Base-by-base conservation (phyloP, 331 rosid genomes). In the Pyracantha coccinea region DNA sequence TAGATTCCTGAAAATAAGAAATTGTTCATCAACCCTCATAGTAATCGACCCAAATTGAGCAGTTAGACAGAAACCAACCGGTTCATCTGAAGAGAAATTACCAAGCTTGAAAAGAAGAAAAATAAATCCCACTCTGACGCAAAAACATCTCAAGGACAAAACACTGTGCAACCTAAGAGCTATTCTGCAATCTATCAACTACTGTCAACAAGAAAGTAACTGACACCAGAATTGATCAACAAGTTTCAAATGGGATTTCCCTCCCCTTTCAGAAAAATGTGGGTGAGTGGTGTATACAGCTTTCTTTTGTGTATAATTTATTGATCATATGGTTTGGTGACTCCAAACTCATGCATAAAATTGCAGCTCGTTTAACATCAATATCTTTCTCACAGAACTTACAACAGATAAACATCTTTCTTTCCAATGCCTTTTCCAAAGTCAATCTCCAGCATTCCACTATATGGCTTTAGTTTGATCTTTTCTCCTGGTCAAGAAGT, bases 341-440 rank as follows among this genome's bases (percentile, higher is more conserved):
- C 69, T 53, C 55, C 28, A 68, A 60, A 68, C 61, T 35, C 29
- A n/a, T 54, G 31, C 55, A 68, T 29, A 47, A 33, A 60, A 69
- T 44, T 44, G 15, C 54, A 35, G 54, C 78, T 68, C 62, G 77
- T 65, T 71, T 66, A n/a, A 71, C 76, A 3, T 69, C 41, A 71
- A 77, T 58, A n/a, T 67, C 67, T 69, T 35, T 47, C 21, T 72
- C 31, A 38, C 73, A 24, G 24, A 80, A 89, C 98, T 91, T 89
- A 91, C 98, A 93, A 67, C 27, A 91, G 93, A 86, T 85, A 89
- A 77, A 93, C 96, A 81, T 89, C 93, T 86, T 91, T 88, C 85
- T 87, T 93, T 79, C 97, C 96, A 60, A 93, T 91, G 75, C 98
- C 98, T 82, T 82, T 91, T 79, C 98, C 98, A 55, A 93, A 93